Evolutionary conservation across 2,329 filamentous ascomycete species (phyloP).

Genomic region (Cladosporium sp.): DNA sequence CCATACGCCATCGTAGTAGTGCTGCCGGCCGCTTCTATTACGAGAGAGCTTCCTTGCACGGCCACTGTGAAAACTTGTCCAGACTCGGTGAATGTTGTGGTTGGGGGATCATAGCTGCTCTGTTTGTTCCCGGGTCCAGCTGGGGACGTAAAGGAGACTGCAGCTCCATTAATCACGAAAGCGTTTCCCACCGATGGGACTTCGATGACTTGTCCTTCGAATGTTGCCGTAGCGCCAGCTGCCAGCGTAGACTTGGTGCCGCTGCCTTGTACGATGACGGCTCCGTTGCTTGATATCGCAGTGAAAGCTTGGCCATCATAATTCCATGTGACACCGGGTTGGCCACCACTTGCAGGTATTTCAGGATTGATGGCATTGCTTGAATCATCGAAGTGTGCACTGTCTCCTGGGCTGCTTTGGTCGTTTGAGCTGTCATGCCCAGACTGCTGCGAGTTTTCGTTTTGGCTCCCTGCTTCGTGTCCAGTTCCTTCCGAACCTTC

Average conservation of each 20-base stretch:
- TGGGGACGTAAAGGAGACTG: neutral
- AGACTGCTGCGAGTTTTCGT: neutral
- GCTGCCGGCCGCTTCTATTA: neutral
- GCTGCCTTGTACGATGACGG: neutral
- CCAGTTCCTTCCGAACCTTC: neutral
- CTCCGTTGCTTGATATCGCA: neutral
- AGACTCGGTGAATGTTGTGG: neutral
- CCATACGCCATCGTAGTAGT: conserved; percentile 8
- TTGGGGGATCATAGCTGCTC: neutral
- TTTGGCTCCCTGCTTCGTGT: neutral
- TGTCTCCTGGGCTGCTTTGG: neutral
- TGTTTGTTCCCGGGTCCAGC: neutral
- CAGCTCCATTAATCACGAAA: neutral
- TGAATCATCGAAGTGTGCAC: neutral
- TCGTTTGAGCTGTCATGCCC: neutral
- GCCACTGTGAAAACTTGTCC: neutral
- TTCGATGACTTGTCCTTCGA: conserved; percentile 3
- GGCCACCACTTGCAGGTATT: neutral
- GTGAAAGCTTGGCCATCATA: conserved; percentile 5
- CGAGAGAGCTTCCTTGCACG: neutral
- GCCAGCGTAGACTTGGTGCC: neutral
- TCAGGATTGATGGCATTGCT: neutral
- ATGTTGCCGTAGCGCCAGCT: neutral
- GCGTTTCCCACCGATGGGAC: neutral
- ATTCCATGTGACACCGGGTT: neutral